phyloP scores from a whole-genome alignment of 495 filamentous ascomycete species.

The Talaromyces wortmannii region DNA sequence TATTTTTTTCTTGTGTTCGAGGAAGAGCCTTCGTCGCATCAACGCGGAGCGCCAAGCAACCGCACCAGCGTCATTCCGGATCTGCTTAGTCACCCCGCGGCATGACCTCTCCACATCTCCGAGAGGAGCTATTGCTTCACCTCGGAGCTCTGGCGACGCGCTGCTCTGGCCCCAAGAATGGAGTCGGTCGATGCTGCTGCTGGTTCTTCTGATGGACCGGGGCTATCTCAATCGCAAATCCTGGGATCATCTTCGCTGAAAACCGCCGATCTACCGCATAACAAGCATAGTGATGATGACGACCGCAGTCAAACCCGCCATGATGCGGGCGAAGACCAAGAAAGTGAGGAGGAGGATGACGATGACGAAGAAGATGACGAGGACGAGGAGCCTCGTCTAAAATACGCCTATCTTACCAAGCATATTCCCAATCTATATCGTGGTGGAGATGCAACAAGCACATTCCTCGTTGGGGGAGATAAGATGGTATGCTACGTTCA shows the following conservation, averaged over 20 bases:
- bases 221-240: neutral
- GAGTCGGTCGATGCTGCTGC: neutral
- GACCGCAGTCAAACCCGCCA: constrained; percentile 11
- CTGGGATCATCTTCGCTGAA: too few species aligned
- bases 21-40: too few species aligned
- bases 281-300: constrained; percentile 5
- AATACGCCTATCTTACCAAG: constrained; percentile 81
- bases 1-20: too few species aligned
- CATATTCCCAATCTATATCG: constrained; percentile 76
- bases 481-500: constrained; percentile 67
- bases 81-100: too few species aligned
- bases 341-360: constrained; percentile 26
- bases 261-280: neutral
- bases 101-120: neutral
- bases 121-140: neutral
- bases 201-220: neutral
- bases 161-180: neutral
- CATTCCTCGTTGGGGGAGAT: constrained; percentile 83
- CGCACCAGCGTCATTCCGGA: too few species aligned
- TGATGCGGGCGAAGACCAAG: constrained; percentile 17
- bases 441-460: constrained; percentile 89
- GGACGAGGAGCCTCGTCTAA: constrained; percentile 85
- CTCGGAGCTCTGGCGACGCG: neutral
- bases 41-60: too few species aligned
- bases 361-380: constrained; percentile 64